Evolutionary conservation across 139 green algal species (phyloP), one percentile per base, ranked within the genome.

Genomic region (Microglena sp.): DNA sequence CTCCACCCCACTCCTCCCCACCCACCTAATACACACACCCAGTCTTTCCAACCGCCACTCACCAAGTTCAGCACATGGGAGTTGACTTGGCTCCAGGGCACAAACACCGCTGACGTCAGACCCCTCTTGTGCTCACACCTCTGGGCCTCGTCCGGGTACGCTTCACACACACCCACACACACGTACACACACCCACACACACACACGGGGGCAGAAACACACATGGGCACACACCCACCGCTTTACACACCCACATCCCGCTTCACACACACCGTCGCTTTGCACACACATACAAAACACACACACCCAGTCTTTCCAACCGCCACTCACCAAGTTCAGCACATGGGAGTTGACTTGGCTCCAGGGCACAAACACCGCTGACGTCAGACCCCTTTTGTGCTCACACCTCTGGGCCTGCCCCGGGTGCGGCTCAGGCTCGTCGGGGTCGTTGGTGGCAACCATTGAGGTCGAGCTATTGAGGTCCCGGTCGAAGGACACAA

Each of bases 11-110:
- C n/a, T n/a, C n/a, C n/a, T n/a, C n/a, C n/a, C n/a, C n/a, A n/a
- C n/a, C n/a, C n/a, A n/a, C n/a, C n/a, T n/a, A n/a, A n/a, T n/a
- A n/a, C n/a, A n/a, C n/a, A n/a, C n/a, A n/a, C n/a, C n/a, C n/a
- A n/a, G n/a, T n/a, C n/a, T n/a, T n/a, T n/a, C n/a, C n/a, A n/a
- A n/a, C n/a, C n/a, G n/a, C n/a, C n/a, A n/a, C n/a, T n/a, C n/a
- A n/a, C n/a, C n/a, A 84, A 44, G 71, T 96, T 96, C 1, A 96
- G 50, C 1, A 68, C 3, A n/a, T 34, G 68, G 2, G 53, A 77
- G 22, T 68, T 22, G 11, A 90, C 74, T 1, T 83, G 62, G 4
- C 86, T 69, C 80, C 81, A 91, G 1, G 85, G 71, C 40, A 95
- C 80, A 68, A 92, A 92, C 22, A 90, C 75, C 56, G 77, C 90